Evolutionary conservation across 2,329 filamentous ascomycete species (phyloP).

Genomic region (Fusarium sp.): DNA sequence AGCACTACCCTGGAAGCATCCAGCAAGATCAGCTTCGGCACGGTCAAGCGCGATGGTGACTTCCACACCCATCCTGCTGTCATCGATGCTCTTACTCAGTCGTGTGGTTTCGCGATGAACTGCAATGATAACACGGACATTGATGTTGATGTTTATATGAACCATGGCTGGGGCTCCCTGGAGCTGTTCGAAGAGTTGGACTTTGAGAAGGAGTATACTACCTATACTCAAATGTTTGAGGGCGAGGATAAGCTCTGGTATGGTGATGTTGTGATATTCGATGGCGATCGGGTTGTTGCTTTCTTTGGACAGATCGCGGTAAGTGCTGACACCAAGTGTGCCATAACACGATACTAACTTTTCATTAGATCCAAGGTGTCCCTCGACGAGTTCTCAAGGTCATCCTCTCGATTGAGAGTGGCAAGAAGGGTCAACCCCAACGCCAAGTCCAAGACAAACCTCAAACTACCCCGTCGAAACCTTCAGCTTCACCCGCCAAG

Average conservation of each 20-base stretch:
- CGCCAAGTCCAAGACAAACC: slow-evolving; percentile 6
- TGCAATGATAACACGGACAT: slow-evolving; percentile 39
- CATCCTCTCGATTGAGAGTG: slow-evolving; percentile 30
- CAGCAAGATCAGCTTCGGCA: slow-evolving; percentile 32
- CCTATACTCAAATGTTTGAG: slow-evolving; percentile 34
- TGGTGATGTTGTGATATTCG: slow-evolving; percentile 66
- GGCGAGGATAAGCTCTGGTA: slow-evolving; percentile 34
- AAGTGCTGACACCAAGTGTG: not conserved
- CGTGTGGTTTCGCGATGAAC: slow-evolving; percentile 41
- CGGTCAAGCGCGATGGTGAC: slow-evolving; percentile 26
- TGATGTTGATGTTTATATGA: slow-evolving; percentile 38
- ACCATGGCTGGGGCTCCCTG: slow-evolving; percentile 36
- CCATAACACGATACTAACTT: no score
- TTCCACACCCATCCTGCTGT: slow-evolving; percentile 39
- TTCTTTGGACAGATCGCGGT: slow-evolving; percentile 48
- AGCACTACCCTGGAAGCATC: slow-evolving; percentile 33
- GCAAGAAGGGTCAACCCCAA: slow-evolving; percentile 29
- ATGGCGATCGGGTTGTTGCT: slow-evolving; percentile 61
- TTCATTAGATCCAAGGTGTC: slow-evolving; percentile 32
- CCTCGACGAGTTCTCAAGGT: slow-evolving; percentile 37
- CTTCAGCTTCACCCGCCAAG: fast-evolving
- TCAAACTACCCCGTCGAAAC: not conserved
- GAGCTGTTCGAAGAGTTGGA: slow-evolving; percentile 35
- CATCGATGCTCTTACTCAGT: slow-evolving; percentile 37
- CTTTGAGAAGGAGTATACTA: slow-evolving; percentile 38